Evolutionary conservation across 805 yeast genomes (phyloP), one percentile per base, ranked within the genome.

Genomic region (Ogataea degrootiae): DNA sequence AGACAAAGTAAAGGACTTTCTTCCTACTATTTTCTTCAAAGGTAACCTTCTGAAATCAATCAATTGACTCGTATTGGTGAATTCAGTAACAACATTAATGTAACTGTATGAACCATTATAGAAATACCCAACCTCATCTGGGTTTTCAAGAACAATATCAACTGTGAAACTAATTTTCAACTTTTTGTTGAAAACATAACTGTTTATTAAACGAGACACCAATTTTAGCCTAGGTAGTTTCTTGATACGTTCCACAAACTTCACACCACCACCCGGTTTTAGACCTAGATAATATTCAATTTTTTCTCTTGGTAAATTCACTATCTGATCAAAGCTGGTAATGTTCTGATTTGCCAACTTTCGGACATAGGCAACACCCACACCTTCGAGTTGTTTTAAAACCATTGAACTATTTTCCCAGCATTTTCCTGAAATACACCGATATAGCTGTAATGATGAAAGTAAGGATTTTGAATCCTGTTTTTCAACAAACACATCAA

Each of bases 321-420:
- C 41, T 5, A 74, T 50, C 6, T 72, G 68, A 2, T 56, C 48
- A 22, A 78, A 59, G 2, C 56, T 53, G 4, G 43, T 46, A 2
- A 79, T 51, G n/a, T 69, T 62, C 8, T 67, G 67, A 19, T 61
- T 65, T 0, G 63, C 60, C 44, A 77, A 62, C 40, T 67, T 70
- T 37, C 72, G 60, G 0, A 73, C 70, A 23, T 71, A 62, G 0
- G 66, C 70, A 2, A 69, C 48, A 0, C 79, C 82, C 19, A 79
- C 60, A 6, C 74, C 76, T 26, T 72, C 73, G 11, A 79, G 45
- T 46, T 79, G 84, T 42, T 72, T 59, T n/a, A 79, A 56, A 4
- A 70, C 71, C 57, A 69, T 65, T 0, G 75, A 58, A 0, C 73
- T 56, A 44, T 70, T 72, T 50, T 77, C 82, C 85, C 85, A 79